Base-by-base conservation (phyloP, 2,329 filamentous ascomycete genomes). In the Paracamarosporium sp. region DNA sequence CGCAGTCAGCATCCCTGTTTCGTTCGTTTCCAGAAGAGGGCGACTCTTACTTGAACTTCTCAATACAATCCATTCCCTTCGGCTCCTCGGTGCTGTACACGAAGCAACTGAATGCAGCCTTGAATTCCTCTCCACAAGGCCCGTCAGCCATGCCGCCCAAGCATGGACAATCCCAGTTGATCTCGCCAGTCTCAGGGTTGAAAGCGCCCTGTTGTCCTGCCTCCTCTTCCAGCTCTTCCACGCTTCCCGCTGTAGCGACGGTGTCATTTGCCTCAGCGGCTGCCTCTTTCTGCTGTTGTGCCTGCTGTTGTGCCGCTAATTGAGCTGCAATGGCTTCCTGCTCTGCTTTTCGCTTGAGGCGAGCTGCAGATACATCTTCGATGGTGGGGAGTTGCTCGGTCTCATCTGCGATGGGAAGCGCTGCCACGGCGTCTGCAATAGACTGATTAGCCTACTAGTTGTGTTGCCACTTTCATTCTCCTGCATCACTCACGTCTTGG, bases 131-230 rank as follows among this genome's bases (percentile, higher is more conserved):
- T 46, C 95, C 95, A 75, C 95, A 99, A 53, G 95, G 95, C 0
- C 95, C 95, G 73, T 97, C 81, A 7, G 95, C 95, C 95, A 99
- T 99, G 52, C 95, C 95, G 47, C 95, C 95, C 31, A 99, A 82
- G 77, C 95, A 99, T 15, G 95, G 95, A 79, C 95, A 99, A 76
- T 98, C 95, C 95, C 95, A 99, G 84, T 99, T 99, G 80, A 99
- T 99, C 85, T 99, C 95, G 67, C 95, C 95, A 9, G 95, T 99
- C 82, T 98, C 95, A 2, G 93, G 93, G 79, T 99, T 96, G 82
- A 98, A 99, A 1, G 95, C 95, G 55, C 92, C 95, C 78, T 98
- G 88, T 74, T 94, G 88, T 60, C 82, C 86, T 5, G 92, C 93
- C 77, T 97, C 93, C 59, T 92, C 87, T 76, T 97, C 90, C 13